phyloP scores from a whole-genome alignment of 805 yeast species.

The Saturnispora halmiae region DNA sequence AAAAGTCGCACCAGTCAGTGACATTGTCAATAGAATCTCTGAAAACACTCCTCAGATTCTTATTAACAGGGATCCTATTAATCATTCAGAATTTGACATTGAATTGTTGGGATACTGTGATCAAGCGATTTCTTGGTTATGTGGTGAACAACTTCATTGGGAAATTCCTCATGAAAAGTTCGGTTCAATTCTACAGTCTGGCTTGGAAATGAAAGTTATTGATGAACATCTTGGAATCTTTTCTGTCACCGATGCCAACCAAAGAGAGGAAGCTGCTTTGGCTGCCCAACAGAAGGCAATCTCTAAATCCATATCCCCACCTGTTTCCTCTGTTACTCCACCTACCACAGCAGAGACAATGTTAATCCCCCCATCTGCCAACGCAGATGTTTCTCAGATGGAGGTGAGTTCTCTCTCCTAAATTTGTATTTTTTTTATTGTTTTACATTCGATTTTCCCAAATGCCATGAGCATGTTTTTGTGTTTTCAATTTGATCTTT shows the following conservation, averaged over 20 bases:
- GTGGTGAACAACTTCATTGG: slow-evolving; percentile 48
- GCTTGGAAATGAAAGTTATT: slow-evolving; percentile 22
- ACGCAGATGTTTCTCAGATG: no score
- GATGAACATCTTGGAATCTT: slow-evolving; percentile 30
- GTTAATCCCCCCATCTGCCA: background rate
- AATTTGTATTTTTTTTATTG: background rate
- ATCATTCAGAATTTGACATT: slow-evolving; percentile 72
- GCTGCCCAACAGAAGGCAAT: background rate
- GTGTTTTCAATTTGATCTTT: background rate
- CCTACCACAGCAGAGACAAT: background rate
- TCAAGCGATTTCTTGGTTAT: slow-evolving; percentile 61
- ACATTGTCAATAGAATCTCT: slow-evolving; percentile 67
- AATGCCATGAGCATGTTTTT: background rate
- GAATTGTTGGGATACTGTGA: slow-evolving; percentile 75
- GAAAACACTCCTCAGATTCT: slow-evolving; percentile 73
- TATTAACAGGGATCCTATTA: slow-evolving; percentile 67
- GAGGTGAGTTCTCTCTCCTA: no score
- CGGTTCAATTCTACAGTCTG: slow-evolving; percentile 28
- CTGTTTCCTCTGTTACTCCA: background rate
- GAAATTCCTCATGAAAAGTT: slow-evolving; percentile 47
- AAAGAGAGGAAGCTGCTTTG: slow-evolving; percentile 13
- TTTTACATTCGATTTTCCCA: background rate
- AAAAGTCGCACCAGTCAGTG: slow-evolving; percentile 87
- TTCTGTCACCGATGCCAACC: slow-evolving; percentile 26
- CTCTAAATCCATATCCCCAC: background rate